A percentile compares a stretch with the other conserved stretches of the same genome.
Conservation (phyloP, 2,329 filamentous ascomycete genomes). For the Pyricularia pennisetigena region DNA sequence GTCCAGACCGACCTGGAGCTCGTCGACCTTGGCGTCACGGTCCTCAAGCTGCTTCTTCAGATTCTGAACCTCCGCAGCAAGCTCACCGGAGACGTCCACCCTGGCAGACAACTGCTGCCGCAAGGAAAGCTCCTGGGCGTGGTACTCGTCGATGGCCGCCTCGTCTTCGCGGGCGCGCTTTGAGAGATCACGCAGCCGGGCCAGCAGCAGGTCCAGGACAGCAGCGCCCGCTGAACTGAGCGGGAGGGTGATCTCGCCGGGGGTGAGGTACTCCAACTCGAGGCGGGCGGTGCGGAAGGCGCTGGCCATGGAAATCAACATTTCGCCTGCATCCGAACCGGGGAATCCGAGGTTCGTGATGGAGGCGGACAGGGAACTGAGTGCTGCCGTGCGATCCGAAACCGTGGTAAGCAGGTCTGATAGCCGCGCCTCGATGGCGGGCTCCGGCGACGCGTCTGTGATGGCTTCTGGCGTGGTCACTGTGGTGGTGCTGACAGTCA, state of each 20-base stretch:
- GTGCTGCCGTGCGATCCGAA: conserved; percentile 36
- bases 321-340: conserved; percentile 34
- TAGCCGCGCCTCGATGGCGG: conserved; percentile 31
- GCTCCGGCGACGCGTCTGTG: conserved; percentile 11
- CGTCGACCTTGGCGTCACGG: conserved; percentile 28
- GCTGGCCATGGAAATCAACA: conserved; percentile 34
- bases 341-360: conserved; percentile 42
- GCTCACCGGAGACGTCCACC: conserved; percentile 37
- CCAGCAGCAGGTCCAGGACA: conserved; percentile 44
- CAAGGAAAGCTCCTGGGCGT: conserved; percentile 43
- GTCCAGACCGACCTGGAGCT: conserved; percentile 38
- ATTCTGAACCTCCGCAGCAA: conserved; percentile 29
- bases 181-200: conserved; percentile 37
- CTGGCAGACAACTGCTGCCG: conserved; percentile 46
- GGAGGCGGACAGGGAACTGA: conserved; percentile 31
- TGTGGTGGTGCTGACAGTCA: conserved; percentile 8
- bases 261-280: conserved; percentile 52
- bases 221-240: conserved; percentile 42
- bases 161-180: conserved; percentile 36
- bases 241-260: conserved; percentile 45
- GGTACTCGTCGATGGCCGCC: conserved; percentile 49
- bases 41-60: conserved; percentile 18
- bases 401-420: conserved; percentile 32
- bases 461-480: background rate
- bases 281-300: conserved; percentile 47